phyloP scores from a whole-genome alignment of 2,329 filamentous ascomycete genomes.

The Penicillium sp. region DNA sequence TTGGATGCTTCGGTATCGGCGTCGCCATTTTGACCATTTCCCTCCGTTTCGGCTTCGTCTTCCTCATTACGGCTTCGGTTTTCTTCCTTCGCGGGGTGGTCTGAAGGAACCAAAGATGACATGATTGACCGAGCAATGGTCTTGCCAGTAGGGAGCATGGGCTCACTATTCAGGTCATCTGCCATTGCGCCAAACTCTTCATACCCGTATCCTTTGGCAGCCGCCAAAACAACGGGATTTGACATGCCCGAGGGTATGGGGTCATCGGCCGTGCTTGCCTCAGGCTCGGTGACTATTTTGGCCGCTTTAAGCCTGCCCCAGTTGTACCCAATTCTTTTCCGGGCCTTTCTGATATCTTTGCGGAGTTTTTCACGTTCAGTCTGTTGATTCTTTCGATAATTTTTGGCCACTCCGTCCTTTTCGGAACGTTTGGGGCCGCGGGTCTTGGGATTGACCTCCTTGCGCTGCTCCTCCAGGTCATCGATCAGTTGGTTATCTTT shows the following conservation, averaged over 20 bases:
- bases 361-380: not conserved
- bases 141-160: not conserved
- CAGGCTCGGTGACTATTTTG: not conserved
- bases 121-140: constrained; percentile 1
- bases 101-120: not conserved
- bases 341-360: not conserved
- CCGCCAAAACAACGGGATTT: not conserved
- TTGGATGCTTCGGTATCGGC: not conserved
- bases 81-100: not conserved
- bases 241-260: not conserved
- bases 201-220: not conserved
- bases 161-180: not conserved
- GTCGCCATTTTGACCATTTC: not conserved
- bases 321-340: not conserved
- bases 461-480: not conserved
- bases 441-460: not conserved
- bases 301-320: not conserved
- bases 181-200: not conserved
- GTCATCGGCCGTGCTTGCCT: not conserved
- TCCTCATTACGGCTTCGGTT: not conserved
- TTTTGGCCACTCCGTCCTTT: not conserved
- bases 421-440: not conserved
- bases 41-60: not conserved
- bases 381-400: not conserved
- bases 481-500: not conserved